Evolutionary conservation across 2,329 filamentous ascomycete species (phyloP).

Genomic region (Westerdykella ornata): DNA sequence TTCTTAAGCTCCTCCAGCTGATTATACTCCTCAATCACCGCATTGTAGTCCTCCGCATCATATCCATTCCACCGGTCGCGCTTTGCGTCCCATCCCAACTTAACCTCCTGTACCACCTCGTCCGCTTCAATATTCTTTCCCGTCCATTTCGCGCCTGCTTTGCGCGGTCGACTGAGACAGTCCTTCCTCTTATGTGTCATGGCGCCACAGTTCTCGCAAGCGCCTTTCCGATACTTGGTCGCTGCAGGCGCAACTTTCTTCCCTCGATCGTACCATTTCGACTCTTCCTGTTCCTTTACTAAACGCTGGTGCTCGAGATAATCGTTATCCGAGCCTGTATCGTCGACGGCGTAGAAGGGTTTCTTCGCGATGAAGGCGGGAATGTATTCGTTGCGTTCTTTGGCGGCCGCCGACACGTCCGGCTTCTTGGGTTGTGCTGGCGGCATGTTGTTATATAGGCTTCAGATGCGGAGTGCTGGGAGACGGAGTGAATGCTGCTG

Average conservation of each 20-base stretch:
- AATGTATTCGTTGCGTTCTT: conserved; percentile 97
- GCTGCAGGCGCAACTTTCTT: conserved; percentile 78
- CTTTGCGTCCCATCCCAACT: conserved; percentile 93
- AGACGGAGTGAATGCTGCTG: not conserved
- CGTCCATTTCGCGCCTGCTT: conserved; percentile 84
- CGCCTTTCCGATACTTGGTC: conserved; percentile 95
- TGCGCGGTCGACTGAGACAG: conserved; percentile 80
- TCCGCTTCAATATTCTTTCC: conserved; percentile 92
- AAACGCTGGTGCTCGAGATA: conserved; percentile 96
- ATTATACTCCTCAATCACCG: conserved; percentile 84
- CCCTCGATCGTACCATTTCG: conserved; percentile 90
- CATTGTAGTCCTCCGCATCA: conserved; percentile 75
- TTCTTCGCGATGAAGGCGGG: conserved; percentile 96
- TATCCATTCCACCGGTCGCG: conserved; percentile 98
- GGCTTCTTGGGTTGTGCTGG: conserved; percentile 45
- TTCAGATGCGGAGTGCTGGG: not conserved
- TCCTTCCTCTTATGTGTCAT: conserved; percentile 97
- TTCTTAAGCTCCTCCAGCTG: conserved; percentile 70
- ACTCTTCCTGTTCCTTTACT: conserved; percentile 61
- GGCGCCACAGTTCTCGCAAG: conserved; percentile 95
- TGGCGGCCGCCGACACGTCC: conserved; percentile 52
- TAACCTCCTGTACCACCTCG: conserved; percentile 76
- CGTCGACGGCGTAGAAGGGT: conserved; percentile 87
- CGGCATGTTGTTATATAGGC: conserved; percentile 35
- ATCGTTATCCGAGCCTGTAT: conserved; percentile 62